Conservation (phyloP, 805 yeast species). For the Saccharomycopsis babjevae region DNA sequence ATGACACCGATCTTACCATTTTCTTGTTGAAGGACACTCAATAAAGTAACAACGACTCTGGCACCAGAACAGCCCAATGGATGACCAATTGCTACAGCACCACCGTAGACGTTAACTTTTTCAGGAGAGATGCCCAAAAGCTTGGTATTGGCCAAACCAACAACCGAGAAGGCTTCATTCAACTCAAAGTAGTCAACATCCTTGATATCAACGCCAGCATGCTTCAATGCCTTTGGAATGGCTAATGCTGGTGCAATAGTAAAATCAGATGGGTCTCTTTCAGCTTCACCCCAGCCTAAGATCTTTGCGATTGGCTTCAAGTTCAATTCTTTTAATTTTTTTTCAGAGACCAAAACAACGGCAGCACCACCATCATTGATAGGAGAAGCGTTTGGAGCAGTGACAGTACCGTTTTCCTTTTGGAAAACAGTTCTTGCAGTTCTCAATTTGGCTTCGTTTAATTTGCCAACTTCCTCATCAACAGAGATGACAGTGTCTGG, state of each 20-base stretch:
- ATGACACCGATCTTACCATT: slow-evolving; percentile 84
- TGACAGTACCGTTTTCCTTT: slow-evolving; percentile 88
- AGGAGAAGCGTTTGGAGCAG: slow-evolving; percentile 95
- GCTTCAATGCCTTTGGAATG: slow-evolving; percentile 90
- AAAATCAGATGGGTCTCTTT: slow-evolving; percentile 87
- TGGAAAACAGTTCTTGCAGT: slow-evolving; percentile 91
- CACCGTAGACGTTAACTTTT: slow-evolving; percentile 84
- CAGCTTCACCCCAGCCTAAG: slow-evolving; percentile 97
- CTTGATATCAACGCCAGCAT: slow-evolving; percentile 51
- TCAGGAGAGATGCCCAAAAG: slow-evolving; percentile 49
- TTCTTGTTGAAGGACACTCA: slow-evolving; percentile 76
- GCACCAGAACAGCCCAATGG: slow-evolving; percentile 97
- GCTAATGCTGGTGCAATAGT: slow-evolving; percentile 95
- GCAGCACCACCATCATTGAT: slow-evolving; percentile 99
- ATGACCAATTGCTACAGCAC: slow-evolving; percentile 93
- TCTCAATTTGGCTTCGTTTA: slow-evolving; percentile 67
- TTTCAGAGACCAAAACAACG: slow-evolving; percentile 74
- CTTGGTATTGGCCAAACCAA: slow-evolving; percentile 83
- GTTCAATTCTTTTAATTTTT: slow-evolving; percentile 74
- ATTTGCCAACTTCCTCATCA: slow-evolving; percentile 79
- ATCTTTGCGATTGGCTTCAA: slow-evolving; percentile 85
- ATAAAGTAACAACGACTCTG: slow-evolving; percentile 78
- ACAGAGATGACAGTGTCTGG: slow-evolving; percentile 60
- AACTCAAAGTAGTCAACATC: slow-evolving; percentile 88
- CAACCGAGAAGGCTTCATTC: slow-evolving; percentile 97